These are phyloP conservation scores for Chlamydomonas sphaeroides DNA, from an alignment of 139 green algal genomes.

Conservation along the genomic window DNA sequence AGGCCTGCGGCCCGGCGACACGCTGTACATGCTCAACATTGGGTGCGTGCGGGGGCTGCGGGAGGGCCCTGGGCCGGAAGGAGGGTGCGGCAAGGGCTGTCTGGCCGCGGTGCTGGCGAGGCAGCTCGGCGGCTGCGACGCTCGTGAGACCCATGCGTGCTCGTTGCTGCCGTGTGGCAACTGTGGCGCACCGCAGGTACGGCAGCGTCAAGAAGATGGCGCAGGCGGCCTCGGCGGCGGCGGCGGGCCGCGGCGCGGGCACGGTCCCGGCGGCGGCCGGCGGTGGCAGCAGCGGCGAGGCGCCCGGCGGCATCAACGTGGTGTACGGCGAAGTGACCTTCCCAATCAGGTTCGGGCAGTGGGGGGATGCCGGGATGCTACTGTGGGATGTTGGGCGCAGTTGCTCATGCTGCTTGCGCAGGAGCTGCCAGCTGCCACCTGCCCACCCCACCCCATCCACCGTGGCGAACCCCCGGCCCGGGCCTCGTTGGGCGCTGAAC, in stretches of 20 bases:
- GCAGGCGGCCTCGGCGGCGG: constrained; percentile 46
- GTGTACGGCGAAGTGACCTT: constrained; percentile 60
- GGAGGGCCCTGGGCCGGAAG: neutral
- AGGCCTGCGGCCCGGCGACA: constrained; percentile 46
- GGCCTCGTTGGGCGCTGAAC: too few species aligned
- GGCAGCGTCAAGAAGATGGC: constrained; percentile 80
- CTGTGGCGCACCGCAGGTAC: constrained; percentile 49
- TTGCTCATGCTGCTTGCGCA: too few species aligned
- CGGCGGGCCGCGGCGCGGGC: constrained; percentile 32
- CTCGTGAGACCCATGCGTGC: too few species aligned
- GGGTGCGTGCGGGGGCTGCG: constrained; percentile 7
- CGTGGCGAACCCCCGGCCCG: too few species aligned
- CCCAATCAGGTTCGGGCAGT: constrained; percentile 50
- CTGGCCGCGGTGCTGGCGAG: too few species aligned
- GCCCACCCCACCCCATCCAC: too few species aligned
- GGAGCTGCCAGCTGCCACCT: too few species aligned
- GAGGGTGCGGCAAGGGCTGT: neutral
- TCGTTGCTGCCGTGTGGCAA: too few species aligned
- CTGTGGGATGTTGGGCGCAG: too few species aligned
- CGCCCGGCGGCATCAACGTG: constrained; percentile 1
- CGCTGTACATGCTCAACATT: constrained; percentile 65
- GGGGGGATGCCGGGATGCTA: too few species aligned
- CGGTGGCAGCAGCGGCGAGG: neutral
- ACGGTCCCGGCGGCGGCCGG: neutral
- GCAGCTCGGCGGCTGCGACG: too few species aligned